Evolutionary conservation across 1,284 basidiomycete genomes (phyloP).

Genomic region (Anthracocystis walkeri): DNA sequence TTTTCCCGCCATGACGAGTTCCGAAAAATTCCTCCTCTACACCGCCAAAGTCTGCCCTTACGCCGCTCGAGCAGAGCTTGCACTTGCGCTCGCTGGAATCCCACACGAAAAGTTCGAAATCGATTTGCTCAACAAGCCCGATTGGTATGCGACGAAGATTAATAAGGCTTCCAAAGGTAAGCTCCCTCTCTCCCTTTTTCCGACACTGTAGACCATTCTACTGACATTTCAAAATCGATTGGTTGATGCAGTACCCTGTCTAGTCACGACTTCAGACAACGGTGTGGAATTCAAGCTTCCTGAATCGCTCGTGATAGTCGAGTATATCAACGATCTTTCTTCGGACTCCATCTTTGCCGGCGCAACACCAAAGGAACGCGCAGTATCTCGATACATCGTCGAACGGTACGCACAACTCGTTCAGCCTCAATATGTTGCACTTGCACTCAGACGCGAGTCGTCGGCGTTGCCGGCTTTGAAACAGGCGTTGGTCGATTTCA

Average conservation of each 20-base stretch:
- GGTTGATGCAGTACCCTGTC: constrained; percentile 19
- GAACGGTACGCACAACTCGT: constrained; percentile 26
- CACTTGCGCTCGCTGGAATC: constrained; percentile 13
- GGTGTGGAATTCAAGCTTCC: constrained; percentile 19
- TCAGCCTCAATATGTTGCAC: constrained; percentile 14
- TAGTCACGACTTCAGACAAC: not conserved
- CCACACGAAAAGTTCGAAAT: constrained; percentile 25
- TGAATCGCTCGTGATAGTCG: constrained; percentile 36
- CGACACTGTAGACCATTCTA: not conserved
- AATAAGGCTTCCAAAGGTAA: constrained; percentile 32
- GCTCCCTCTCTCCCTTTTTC: not conserved
- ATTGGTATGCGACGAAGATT: constrained; percentile 24
- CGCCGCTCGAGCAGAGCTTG: constrained; percentile 31
- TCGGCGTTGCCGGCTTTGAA: not conserved
- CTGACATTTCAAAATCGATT: not conserved
- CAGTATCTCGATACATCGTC: constrained; percentile 19
- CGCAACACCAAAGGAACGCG: not conserved
- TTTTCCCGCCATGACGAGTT: no score
- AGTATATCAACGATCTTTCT: constrained; percentile 28
- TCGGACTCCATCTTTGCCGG: not conserved
- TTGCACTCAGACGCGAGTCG: not conserved
- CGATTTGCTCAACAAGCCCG: constrained; percentile 34
- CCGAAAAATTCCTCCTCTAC: constrained; percentile 21
- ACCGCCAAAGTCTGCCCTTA: constrained; percentile 42
- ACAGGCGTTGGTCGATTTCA: constrained; percentile 14